Evolutionary conservation across 1,139 yeast species (phyloP).

Genomic region (Yamadazyma buinensis): DNA sequence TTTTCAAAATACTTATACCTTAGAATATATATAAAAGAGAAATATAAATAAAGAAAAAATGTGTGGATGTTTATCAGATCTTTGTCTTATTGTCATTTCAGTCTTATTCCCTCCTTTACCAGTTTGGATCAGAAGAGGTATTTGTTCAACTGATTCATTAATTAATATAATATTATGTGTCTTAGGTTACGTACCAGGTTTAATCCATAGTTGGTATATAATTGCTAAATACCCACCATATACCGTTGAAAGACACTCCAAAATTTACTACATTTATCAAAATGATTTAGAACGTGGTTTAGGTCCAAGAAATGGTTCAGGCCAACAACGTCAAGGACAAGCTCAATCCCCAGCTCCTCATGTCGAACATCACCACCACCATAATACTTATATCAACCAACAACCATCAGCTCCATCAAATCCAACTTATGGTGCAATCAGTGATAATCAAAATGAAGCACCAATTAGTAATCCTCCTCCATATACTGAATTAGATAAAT

Average conservation of each 20-base stretch:
- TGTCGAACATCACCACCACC: slow-evolving; percentile 13
- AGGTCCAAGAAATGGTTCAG: slow-evolving; percentile 9
- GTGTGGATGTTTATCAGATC: slow-evolving; percentile 42
- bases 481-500: slow-evolving; percentile 29
- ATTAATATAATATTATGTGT: slow-evolving; percentile 56
- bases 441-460: slow-evolving; percentile 5
- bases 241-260: slow-evolving; percentile 18
- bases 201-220: slow-evolving; percentile 64
- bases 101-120: slow-evolving; percentile 70
- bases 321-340: slow-evolving; percentile 12
- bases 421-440: slow-evolving; percentile 15
- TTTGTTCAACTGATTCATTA: slow-evolving; percentile 58
- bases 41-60: no score
- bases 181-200: slow-evolving; percentile 67
- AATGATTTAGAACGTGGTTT: slow-evolving; percentile 26
- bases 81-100: slow-evolving; percentile 55
- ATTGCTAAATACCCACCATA: slow-evolving; percentile 47
- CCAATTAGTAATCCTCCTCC: slow-evolving; percentile 27
- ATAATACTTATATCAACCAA: slow-evolving; percentile 8
- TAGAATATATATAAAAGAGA: no score
- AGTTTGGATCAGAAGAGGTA: slow-evolving; percentile 64
- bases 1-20: no score
- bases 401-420: slow-evolving; percentile 10
- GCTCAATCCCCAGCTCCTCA: slow-evolving; percentile 7
- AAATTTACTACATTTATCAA: slow-evolving; percentile 30